Conservation (phyloP, 805 yeast genomes). For the Kregervanrija pseudodelftensis region DNA sequence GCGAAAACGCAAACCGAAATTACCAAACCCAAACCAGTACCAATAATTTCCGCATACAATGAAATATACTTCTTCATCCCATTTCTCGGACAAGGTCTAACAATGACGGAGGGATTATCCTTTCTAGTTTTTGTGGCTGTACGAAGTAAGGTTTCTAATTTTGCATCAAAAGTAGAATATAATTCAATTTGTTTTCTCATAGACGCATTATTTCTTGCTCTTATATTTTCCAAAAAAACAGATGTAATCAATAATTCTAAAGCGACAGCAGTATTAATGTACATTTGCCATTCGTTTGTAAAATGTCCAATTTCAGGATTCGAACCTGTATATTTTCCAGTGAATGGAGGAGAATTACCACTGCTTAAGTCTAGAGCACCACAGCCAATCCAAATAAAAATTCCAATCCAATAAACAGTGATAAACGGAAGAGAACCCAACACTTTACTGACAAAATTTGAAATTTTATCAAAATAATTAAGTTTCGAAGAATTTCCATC, state of each 20-base stretch:
- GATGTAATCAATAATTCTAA: slow-evolving; percentile 28
- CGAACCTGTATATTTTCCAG: neutral
- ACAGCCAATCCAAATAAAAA: slow-evolving; percentile 31
- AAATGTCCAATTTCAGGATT: slow-evolving; percentile 17
- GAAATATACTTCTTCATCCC: slow-evolving; percentile 9
- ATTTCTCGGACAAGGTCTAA: slow-evolving; percentile 16
- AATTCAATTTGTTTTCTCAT: slow-evolving; percentile 14
- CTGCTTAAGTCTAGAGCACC: slow-evolving; percentile 23
- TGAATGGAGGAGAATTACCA: slow-evolving; percentile 6
- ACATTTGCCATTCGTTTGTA: slow-evolving; percentile 33
- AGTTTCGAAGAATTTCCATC: too few species aligned
- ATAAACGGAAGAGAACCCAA: slow-evolving; percentile 28
- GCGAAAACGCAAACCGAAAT: slow-evolving; percentile 27
- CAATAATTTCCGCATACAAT: slow-evolving; percentile 34
- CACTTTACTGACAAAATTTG: slow-evolving; percentile 15
- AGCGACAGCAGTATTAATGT: slow-evolving; percentile 34
- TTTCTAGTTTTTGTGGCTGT: too few species aligned
- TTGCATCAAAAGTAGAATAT: slow-evolving; percentile 20
- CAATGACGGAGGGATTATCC: slow-evolving; percentile 20
- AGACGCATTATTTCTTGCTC: slow-evolving; percentile 31
- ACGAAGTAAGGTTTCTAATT: slow-evolving; percentile 18
- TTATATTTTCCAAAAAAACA: slow-evolving; percentile 31
- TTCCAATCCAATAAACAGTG: slow-evolving; percentile 31
- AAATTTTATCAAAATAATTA: slow-evolving; percentile 27
- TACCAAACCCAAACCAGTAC: slow-evolving; percentile 32